These are phyloP conservation scores for Dicorynia guianensis DNA, from an alignment of 306 rosid species.

Conservation along the genomic window DNA sequence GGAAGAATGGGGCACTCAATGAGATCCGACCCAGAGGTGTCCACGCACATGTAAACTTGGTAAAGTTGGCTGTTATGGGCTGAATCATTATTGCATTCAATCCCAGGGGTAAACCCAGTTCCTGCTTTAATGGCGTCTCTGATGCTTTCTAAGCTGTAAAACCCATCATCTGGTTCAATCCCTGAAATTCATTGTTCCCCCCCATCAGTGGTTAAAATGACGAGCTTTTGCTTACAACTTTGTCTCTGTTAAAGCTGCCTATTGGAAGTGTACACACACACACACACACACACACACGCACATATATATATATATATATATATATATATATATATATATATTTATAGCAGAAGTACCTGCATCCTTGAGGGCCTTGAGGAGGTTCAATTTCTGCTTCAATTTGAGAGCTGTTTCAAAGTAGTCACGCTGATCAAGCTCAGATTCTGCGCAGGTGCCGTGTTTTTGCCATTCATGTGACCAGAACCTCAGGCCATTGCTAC, in stretches of 20 bases:
- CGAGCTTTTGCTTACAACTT: neutral
- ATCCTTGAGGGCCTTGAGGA: constrained; percentile 55
- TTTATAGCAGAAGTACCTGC: too few species aligned
- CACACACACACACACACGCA: too few species aligned
- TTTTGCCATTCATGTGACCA: constrained; percentile 97
- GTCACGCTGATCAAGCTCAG: constrained; percentile 67
- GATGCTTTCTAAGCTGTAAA: constrained; percentile 55
- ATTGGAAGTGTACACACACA: neutral
- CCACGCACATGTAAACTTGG: constrained; percentile 72
- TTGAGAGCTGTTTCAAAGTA: constrained; percentile 74
- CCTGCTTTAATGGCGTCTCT: constrained; percentile 60
- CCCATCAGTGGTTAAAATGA: neutral
- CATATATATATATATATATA: too few species aligned
- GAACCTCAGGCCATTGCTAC: constrained; percentile 76
- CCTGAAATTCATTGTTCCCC: constrained; percentile 51
- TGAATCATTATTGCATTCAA: constrained; percentile 67
- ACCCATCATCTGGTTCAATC: constrained; percentile 66
- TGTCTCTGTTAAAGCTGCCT: too few species aligned
- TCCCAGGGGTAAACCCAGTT: constrained; percentile 54
- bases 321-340: too few species aligned
- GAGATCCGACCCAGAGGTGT: constrained; percentile 60
- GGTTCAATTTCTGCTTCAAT: constrained; percentile 62
- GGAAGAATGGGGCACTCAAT: constrained; percentile 72
- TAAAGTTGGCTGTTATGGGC: constrained; percentile 56
- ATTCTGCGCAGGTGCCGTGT: constrained; percentile 84